Evolutionary conservation across 192 early-diverging fungal species (phyloP), one percentile per base, ranked within the genome.

Genomic region (Chytriomyces hyalinus): DNA sequence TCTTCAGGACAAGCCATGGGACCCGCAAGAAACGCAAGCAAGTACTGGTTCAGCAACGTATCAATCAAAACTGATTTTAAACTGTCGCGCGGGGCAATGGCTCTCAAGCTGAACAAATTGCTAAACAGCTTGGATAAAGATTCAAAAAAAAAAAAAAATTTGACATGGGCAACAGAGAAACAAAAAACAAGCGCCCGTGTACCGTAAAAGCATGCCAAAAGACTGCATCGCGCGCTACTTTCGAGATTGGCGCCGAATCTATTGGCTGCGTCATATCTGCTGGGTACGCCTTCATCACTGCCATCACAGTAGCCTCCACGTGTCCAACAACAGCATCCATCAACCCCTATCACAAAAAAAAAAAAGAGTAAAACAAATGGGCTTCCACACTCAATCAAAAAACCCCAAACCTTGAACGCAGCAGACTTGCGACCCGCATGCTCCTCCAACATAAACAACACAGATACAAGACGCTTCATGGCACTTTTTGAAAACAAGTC

Each of bases 181-280:
- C 10, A 51, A 61, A 74, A 73, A 47, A 49, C 24, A 26, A 45
- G 26, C 10, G 8, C 24, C 0, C 24, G 1, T 67, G 26, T 26
- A 75, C 73, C 63, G 64, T 65, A 43, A 75, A 75, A 7, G 53
- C 46, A 36, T 65, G 36, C 73, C 73, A 75, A 65, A 75, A 75
- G 10, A 75, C 63, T 22, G 47, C 64, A 11, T 75, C 73, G 13
- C 73, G 26, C 26, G 20, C 73, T 6, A 11, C 46, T 50, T 13
- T 8, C 20, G 73, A 75, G 11, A 65, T 36, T 43, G 47, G 15
- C 11, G 73, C 28, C 45, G 64, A 6, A 20, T 49, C 44, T 0
- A 22, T 36, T 10, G n/a, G 28, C 46, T 75, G 61, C 20, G 64
- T 75, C 46, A 53, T 17, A 0, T 75, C 61, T 6, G 47, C 49